phyloP scores from a whole-genome alignment of 2,329 filamentous ascomycete genomes.

The Niveomyces coronatus region DNA sequence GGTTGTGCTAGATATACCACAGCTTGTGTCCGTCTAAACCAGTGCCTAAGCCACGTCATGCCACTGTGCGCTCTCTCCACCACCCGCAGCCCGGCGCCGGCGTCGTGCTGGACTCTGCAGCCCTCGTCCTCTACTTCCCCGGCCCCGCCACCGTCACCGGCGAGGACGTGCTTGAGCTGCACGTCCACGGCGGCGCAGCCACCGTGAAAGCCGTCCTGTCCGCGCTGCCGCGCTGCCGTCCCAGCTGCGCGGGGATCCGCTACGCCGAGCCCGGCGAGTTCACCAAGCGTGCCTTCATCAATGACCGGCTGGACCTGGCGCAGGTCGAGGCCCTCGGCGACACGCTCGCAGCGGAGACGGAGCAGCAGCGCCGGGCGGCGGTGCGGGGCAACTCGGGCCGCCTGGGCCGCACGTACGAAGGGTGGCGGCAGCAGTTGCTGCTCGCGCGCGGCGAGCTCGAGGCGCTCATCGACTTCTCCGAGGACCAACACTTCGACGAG shows the following conservation, averaged over 20 bases:
- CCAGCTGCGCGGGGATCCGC: constrained; percentile 40
- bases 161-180: constrained; percentile 84
- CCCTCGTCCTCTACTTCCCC: constrained; percentile 76
- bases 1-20: constrained; percentile 37
- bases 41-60: constrained; percentile 42
- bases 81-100: constrained; percentile 27
- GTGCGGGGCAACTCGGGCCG: constrained; percentile 64
- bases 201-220: constrained; percentile 77
- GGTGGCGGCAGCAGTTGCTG: constrained; percentile 68
- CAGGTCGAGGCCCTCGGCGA: constrained; percentile 64
- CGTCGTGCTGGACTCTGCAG: constrained; percentile 62
- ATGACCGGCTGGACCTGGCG: constrained; percentile 73
- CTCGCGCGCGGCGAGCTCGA: constrained; percentile 84
- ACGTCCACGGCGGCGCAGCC: constrained; percentile 86
- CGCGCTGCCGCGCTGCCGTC: constrained; percentile 55
- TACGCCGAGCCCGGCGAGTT: constrained; percentile 96
- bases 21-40: constrained; percentile 38
- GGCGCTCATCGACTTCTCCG: constrained; percentile 91
- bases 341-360: constrained; percentile 62
- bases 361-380: constrained; percentile 82
- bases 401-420: constrained; percentile 67
- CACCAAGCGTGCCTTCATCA: constrained; percentile 82
- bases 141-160: constrained; percentile 76
- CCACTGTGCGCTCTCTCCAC: constrained; percentile 65
- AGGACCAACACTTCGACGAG: constrained; percentile 96